Percentiles rank a stretch among this genome's conserved stretches.
These are phyloP conservation scores for Pyrenophora seminiperda DNA, from an alignment of 2,329 filamentous ascomycete species.

Conservation along the genomic window DNA sequence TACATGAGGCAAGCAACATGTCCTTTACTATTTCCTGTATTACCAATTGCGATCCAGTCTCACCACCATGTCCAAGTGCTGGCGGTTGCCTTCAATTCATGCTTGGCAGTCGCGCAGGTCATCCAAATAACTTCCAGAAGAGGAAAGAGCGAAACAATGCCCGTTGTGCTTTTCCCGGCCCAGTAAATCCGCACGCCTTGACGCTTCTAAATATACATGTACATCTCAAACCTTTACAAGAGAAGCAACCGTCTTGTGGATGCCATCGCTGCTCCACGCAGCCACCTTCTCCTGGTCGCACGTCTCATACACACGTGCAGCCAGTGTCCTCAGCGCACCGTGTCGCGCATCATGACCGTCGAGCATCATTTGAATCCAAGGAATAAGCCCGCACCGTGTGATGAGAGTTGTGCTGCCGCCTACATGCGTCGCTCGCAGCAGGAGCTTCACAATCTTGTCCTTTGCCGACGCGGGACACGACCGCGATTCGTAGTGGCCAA, in stretches of 20 bases:
- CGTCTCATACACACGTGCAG: slow-evolving; percentile 64
- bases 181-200: slow-evolving; percentile 6
- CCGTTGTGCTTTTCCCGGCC: slow-evolving; percentile 13
- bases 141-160: slow-evolving; percentile 12
- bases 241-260: slow-evolving; percentile 17
- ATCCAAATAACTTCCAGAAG: slow-evolving; percentile 1
- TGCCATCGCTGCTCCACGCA: slow-evolving; percentile 64
- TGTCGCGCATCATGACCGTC: slow-evolving; percentile 56
- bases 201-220: neutral
- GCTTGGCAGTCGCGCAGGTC: slow-evolving; percentile 3
- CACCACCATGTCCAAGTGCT: slow-evolving; percentile 1
- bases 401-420: slow-evolving; percentile 80
- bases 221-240: slow-evolving; percentile 14
- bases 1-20: neutral
- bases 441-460: slow-evolving; percentile 64
- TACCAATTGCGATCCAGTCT: too few species aligned
- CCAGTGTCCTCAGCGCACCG: slow-evolving; percentile 60
- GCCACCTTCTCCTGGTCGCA: slow-evolving; percentile 69
- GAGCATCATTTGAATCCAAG: slow-evolving; percentile 72
- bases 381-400: slow-evolving; percentile 74
- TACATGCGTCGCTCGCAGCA: slow-evolving; percentile 71
- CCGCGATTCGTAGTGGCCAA: slow-evolving; percentile 71
- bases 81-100: slow-evolving; percentile 2
- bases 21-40: too few species aligned
- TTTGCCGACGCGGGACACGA: slow-evolving; percentile 65